A percentile compares a stretch with the other conserved stretches of the same genome.
These are phyloP conservation scores for Ulvella scutata DNA, from an alignment of 139 green algal species.

Conservation along the genomic window DNA sequence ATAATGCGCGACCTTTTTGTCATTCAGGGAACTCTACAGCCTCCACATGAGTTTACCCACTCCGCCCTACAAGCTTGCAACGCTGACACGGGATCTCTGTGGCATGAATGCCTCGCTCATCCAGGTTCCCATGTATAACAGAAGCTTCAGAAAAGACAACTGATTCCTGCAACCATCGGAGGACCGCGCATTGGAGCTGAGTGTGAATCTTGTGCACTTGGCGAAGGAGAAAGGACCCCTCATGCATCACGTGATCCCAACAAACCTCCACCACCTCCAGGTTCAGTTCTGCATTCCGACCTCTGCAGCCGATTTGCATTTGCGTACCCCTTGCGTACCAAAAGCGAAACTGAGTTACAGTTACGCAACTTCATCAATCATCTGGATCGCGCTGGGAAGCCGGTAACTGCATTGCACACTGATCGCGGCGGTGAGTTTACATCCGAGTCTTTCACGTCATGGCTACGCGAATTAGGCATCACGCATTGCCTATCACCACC, in stretches of 20 bases:
- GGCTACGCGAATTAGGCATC: neutral
- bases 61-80: no score
- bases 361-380: neutral
- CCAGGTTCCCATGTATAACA: no score
- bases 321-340: neutral
- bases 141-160: neutral
- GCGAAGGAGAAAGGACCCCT: neutral
- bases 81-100: no score
- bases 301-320: neutral
- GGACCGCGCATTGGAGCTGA: no score
- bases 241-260: neutral
- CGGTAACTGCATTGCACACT: neutral
- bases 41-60: no score
- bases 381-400: neutral
- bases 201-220: no score
- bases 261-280: neutral
- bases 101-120: no score
- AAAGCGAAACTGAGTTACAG: neutral
- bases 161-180: no score
- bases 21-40: no score
- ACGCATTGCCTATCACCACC: neutral
- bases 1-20: no score
- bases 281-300: neutral
- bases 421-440: neutral
- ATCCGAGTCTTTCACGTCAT: neutral